phyloP scores from a whole-genome alignment of 345 rosid species.

The Passiflora organensis region DNA sequence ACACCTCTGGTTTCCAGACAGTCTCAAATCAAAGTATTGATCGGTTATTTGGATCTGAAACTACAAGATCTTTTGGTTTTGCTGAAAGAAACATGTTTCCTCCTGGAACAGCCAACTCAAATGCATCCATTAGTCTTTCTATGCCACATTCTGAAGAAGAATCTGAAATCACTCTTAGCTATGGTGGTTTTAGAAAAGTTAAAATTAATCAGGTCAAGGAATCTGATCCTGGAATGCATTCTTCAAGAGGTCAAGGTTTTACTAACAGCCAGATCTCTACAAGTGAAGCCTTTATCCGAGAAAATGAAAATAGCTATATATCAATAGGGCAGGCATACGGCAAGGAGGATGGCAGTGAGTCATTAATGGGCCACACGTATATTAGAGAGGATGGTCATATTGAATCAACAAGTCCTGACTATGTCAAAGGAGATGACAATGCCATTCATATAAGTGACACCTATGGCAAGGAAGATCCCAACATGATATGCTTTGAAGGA shows the following conservation, averaged over 20 bases:
- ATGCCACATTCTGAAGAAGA: constrained; percentile 54
- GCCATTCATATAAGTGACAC: constrained; percentile 25
- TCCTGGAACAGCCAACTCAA: constrained; percentile 31
- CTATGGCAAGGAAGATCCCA: constrained; percentile 49
- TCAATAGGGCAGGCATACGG: constrained; percentile 34
- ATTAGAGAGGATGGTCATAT: constrained; percentile 27
- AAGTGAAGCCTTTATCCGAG: constrained; percentile 33
- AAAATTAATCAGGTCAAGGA: constrained; percentile 64
- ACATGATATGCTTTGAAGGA: constrained; percentile 55
- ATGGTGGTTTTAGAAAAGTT: constrained; percentile 56
- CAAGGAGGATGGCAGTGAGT: constrained; percentile 39
- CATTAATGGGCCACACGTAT: constrained; percentile 42
- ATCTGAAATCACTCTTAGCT: constrained; percentile 45
- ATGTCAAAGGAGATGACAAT: constrained; percentile 31
- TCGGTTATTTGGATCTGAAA: constrained; percentile 58
- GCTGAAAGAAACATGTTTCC: constrained; percentile 42
- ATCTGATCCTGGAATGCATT: constrained; percentile 32
- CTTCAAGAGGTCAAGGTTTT: constrained; percentile 34
- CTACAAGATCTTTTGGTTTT: constrained; percentile 48
- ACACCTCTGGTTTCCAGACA: constrained; percentile 47
- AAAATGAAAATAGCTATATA: constrained; percentile 39
- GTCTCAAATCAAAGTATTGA: constrained; percentile 60
- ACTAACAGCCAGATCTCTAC: constrained; percentile 34
- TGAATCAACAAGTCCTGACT: constrained; percentile 24
- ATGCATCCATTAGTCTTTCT: constrained; percentile 53